Base-by-base conservation (phyloP, 164 flowering plant genomes). In the Umbellularia californica region DNA sequence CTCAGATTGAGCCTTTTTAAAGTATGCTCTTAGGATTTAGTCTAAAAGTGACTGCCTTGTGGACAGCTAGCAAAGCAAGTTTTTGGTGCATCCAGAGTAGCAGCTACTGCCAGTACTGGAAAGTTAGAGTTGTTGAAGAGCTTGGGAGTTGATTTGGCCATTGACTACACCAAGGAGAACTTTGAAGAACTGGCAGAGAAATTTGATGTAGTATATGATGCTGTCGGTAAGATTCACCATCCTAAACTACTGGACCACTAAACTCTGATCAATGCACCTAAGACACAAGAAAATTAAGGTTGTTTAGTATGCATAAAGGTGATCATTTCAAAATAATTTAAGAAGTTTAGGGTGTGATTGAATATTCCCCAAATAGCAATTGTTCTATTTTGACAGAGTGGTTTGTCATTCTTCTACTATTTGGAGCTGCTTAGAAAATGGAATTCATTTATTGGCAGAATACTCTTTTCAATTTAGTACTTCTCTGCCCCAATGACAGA, bases 1-100 rank as follows among this genome's bases (percentile, higher is more conserved):
- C 13, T 58, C 22, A 58, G 67, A 22, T 17, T 64, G 24, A 11
- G 23, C 14, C 67, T 24, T 22, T 64, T 64, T 9, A 5, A 64
- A 9, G 4, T 64, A 22, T 20, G 67, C 25, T 24, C 13, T 22
- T 10, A 22, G 27, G 2, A 24, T 64, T 22, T 22, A 24, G 28
- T 20, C 13, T 17, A 64, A 24, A 20, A 22, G 10, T 64, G 14
- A 64, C 60, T 1, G 5, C 60, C 17, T 76, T 47, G 69, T 70
- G 64, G 63, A 76, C 88, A 95, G 99, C 84, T 95, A 5, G 99
- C 99, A 50, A 95, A 93, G 82, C 89, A 92, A 19, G 95, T 94
- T 4, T 94, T 92, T 79, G 95, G 97, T 69, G 98, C 99, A 25
- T 91, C 97, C 3, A 91, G 77, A 81, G 86, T 96, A 58, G 97